These are phyloP conservation scores for Breynia disticha DNA, from an alignment of 441 rosid species.

Conservation along the genomic window DNA sequence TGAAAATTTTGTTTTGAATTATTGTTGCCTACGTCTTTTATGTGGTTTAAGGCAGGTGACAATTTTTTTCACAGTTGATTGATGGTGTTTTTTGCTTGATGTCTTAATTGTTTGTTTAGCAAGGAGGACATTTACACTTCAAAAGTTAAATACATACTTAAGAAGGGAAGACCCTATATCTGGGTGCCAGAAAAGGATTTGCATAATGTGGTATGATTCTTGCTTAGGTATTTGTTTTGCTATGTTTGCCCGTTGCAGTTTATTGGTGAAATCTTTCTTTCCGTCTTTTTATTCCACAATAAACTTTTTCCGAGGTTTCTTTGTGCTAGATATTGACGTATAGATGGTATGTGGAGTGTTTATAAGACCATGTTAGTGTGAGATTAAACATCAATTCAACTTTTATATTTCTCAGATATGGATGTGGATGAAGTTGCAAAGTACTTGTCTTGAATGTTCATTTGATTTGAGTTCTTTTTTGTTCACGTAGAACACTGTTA, in stretches of 20 bases:
- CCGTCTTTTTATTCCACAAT: not conserved
- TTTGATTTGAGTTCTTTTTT: constrained; percentile 1
- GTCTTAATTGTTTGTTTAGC: constrained; percentile 26
- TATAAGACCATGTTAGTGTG: no score
- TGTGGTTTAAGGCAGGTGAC: not conserved
- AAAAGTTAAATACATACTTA: constrained; percentile 68
- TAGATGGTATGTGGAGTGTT: no score
- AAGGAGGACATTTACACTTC: constrained; percentile 59
- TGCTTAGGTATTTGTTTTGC: not conserved
- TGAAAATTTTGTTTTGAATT: not conserved
- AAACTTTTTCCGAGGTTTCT: not conserved
- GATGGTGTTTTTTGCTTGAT: constrained; percentile 4
- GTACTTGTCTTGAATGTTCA: not conserved
- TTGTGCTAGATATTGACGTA: not conserved
- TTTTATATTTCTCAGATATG: not conserved
- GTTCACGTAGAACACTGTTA: constrained; percentile 54
- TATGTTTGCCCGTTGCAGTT: not conserved
- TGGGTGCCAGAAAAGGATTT: constrained; percentile 76
- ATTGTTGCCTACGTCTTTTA: not conserved
- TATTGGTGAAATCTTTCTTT: not conserved
- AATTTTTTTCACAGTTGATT: not conserved
- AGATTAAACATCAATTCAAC: not conserved
- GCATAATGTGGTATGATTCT: constrained; percentile 66
- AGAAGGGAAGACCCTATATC: constrained; percentile 66
- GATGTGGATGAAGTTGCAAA: not conserved